These are phyloP conservation scores for Nothophoma quercina DNA, from an alignment of 2,329 filamentous ascomycete genomes.

Conservation along the genomic window DNA sequence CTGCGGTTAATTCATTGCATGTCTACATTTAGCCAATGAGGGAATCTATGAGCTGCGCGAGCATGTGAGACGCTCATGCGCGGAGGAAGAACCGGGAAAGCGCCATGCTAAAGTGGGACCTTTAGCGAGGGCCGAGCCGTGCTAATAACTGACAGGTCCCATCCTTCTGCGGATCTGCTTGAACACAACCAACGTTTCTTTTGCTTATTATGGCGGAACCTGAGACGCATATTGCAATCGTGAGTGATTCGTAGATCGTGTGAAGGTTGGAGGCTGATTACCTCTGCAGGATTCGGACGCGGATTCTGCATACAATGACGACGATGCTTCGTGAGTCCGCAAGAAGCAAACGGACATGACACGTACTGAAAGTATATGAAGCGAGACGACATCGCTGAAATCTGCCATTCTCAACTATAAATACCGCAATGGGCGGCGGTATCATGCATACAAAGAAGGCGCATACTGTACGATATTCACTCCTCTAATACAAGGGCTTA, in stretches of 20 bases:
- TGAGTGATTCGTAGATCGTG: not conserved
- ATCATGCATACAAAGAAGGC: slow-evolving; percentile 40
- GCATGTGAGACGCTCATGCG: not conserved
- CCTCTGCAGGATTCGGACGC: slow-evolving; percentile 23
- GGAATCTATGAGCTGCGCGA: not conserved
- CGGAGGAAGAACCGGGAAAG: not conserved
- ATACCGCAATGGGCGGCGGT: slow-evolving; percentile 39
- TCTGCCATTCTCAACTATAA: slow-evolving; percentile 35
- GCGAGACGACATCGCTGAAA: slow-evolving; percentile 34
- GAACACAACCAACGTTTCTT: not conserved
- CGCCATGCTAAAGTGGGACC: not conserved
- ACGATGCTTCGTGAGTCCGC: slow-evolving; percentile 25
- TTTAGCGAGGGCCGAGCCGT: slow-evolving; percentile 21
- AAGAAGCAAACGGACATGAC: not conserved
- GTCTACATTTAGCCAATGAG: not conserved
- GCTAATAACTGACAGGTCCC: slow-evolving; percentile 10
- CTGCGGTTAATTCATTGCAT: not conserved
- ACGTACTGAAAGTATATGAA: slow-evolving; percentile 12
- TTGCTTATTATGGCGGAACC: slow-evolving; percentile 24
- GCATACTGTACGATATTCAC: slow-evolving; percentile 26
- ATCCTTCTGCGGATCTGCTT: not conserved
- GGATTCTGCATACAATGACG: slow-evolving; percentile 30
- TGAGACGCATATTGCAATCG: slow-evolving; percentile 25
- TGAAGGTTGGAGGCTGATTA: slow-evolving; percentile 1
- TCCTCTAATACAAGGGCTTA: too few species aligned